Percentiles rank a stretch among this genome's conserved stretches.
phyloP scores from a whole-genome alignment of 2,329 filamentous ascomycete species.

The Ophiobolus disseminans region DNA sequence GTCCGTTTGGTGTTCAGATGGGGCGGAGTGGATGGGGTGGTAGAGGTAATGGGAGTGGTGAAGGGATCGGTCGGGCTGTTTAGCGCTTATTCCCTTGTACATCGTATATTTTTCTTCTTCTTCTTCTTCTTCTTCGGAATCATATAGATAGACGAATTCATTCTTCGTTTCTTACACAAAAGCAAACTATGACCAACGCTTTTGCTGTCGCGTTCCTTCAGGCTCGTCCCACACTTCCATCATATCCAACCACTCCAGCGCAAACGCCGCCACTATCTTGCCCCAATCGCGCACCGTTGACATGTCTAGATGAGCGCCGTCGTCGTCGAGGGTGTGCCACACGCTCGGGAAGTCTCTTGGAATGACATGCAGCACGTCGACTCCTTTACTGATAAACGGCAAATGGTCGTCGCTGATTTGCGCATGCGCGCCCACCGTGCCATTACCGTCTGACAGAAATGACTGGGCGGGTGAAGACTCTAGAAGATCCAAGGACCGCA shows the following conservation, averaged over 20 bases:
- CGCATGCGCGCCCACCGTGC: slow-evolving; percentile 27
- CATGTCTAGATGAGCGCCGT: slow-evolving; percentile 82
- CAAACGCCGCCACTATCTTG: slow-evolving; percentile 81
- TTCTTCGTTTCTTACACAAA: too few species aligned
- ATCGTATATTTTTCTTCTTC: too few species aligned
- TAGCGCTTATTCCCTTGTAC: not conserved
- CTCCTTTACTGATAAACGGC: slow-evolving; percentile 85
- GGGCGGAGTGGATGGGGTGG: not conserved
- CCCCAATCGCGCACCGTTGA: slow-evolving; percentile 87
- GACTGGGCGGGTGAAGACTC: slow-evolving; percentile 62
- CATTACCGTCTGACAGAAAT: slow-evolving; percentile 58
- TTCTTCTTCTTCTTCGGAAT: too few species aligned
- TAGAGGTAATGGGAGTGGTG: not conserved
- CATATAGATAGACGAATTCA: too few species aligned
- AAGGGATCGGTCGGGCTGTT: not conserved
- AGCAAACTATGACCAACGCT: too few species aligned
- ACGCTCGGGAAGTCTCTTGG: slow-evolving; percentile 80
- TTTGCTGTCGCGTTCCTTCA: not conserved
- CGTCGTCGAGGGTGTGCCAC: slow-evolving; percentile 87
- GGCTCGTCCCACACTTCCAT: slow-evolving; percentile 55
- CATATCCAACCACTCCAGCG: slow-evolving; percentile 91
- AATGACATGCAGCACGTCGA: slow-evolving; percentile 89
- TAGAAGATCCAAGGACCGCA: slow-evolving; percentile 71
- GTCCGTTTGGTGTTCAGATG: not conserved
- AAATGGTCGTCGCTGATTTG: slow-evolving; percentile 85